These are phyloP conservation scores for Epichloe typhina DNA, from an alignment of 2,329 filamentous ascomycete genomes.

Conservation along the genomic window DNA sequence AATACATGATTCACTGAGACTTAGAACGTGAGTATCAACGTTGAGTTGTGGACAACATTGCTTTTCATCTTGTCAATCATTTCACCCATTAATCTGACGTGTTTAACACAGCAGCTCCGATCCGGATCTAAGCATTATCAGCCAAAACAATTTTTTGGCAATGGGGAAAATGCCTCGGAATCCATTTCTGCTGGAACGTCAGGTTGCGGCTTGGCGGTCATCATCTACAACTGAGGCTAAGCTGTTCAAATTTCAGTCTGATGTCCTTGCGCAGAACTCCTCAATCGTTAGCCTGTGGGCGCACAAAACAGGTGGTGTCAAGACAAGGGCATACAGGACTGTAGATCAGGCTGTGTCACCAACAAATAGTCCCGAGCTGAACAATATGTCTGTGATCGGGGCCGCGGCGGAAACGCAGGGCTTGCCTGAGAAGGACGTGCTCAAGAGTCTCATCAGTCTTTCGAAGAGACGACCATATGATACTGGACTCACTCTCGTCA, in stretches of 20 bases:
- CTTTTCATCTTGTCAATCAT: not conserved
- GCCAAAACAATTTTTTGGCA: conserved; percentile 47
- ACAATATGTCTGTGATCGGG: conserved; percentile 36
- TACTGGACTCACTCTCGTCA: conserved; percentile 65
- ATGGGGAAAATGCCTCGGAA: conserved; percentile 36
- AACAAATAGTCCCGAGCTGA: conserved; percentile 19
- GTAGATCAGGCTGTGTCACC: conserved; percentile 19
- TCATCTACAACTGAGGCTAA: conserved; percentile 43
- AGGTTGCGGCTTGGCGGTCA: conserved; percentile 39
- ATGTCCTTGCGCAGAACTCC: conserved; percentile 44
- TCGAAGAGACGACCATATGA: conserved; percentile 66
- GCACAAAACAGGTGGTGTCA: conserved; percentile 53
- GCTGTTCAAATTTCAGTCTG: conserved; percentile 57
- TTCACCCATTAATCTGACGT: conserved; percentile 14
- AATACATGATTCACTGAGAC: conserved; percentile 47
- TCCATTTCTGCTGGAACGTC: conserved; percentile 53
- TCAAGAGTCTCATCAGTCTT: conserved; percentile 56
- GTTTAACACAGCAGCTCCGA: conserved; percentile 44
- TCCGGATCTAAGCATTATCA: conserved; percentile 50
- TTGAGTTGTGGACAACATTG: not conserved
- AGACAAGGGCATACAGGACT: conserved; percentile 31
- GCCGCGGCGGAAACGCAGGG: conserved; percentile 62
- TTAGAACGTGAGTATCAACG: conserved; percentile 39
- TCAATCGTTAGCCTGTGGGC: conserved; percentile 52
- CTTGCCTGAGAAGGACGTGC: conserved; percentile 48